Conservation (phyloP, 352 stramenopile genomes). For the Pythium guiyangense region DNA sequence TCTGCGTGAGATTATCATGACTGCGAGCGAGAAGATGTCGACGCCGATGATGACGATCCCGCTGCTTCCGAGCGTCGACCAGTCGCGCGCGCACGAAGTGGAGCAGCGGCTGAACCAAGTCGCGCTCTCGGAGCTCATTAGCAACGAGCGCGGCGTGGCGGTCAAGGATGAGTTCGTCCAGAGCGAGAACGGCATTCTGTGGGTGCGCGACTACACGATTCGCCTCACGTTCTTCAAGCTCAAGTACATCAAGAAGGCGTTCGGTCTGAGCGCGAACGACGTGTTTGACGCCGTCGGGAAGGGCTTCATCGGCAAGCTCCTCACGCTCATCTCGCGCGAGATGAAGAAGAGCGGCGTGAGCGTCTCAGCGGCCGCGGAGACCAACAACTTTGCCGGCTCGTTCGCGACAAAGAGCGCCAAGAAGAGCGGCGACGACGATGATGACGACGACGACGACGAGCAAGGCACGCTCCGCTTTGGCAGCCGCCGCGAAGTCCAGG, state of each 20-base stretch:
- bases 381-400: slow-evolving; percentile 25
- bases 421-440: slow-evolving; percentile 56
- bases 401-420: slow-evolving; percentile 30
- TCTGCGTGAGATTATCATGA: slow-evolving; percentile 99
- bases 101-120: slow-evolving; percentile 92
- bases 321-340: slow-evolving; percentile 93
- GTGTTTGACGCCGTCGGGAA: slow-evolving; percentile 87
- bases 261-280: slow-evolving; percentile 93
- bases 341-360: slow-evolving; percentile 87
- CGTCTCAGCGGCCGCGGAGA: slow-evolving; percentile 46
- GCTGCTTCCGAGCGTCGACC: slow-evolving; percentile 56
- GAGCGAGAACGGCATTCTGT: slow-evolving; percentile 88
- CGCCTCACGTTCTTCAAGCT: slow-evolving; percentile 92
- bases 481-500: slow-evolving; percentile 71
- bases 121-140: slow-evolving; percentile 91
- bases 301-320: slow-evolving; percentile 91
- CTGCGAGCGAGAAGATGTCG: slow-evolving; percentile 94
- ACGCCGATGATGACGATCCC: slow-evolving; percentile 99
- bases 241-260: slow-evolving; percentile 94
- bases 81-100: slow-evolving; percentile 60
- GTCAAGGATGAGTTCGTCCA: slow-evolving; percentile 91
- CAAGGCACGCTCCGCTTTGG: slow-evolving; percentile 86
- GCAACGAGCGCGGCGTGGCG: slow-evolving; percentile 87
- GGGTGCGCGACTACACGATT: slow-evolving; percentile 97
- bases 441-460: slow-evolving; percentile 85